A percentile compares a stretch with the other conserved stretches of the same genome.
These are phyloP conservation scores for Mercurialis annua DNA, from an alignment of 345 rosid genomes.

Conservation along the genomic window DNA sequence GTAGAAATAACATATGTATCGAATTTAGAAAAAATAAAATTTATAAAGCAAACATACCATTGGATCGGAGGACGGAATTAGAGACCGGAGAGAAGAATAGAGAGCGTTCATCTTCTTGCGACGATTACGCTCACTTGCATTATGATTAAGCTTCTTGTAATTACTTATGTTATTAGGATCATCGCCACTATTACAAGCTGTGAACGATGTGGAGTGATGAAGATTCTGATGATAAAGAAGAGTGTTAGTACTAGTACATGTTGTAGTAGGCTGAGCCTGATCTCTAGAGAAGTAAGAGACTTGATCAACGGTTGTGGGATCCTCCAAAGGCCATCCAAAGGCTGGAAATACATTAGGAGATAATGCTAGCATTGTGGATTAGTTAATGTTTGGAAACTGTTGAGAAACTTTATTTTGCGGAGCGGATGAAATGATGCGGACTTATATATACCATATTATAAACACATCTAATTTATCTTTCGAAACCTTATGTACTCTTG, in stretches of 20 bases:
- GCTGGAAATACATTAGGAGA: conserved; percentile 14
- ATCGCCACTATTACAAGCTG: background rate
- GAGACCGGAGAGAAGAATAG: conserved; percentile 56
- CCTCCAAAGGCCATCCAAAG: conserved; percentile 27
- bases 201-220: conserved; percentile 18
- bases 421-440: conserved; percentile 1
- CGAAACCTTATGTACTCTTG: no score
- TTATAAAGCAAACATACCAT: conserved; percentile 46
- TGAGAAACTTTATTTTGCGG: background rate
- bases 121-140: conserved; percentile 63
- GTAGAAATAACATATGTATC: no score
- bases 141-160: conserved; percentile 72
- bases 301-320: conserved; percentile 15
- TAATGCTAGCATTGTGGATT: conserved; percentile 12
- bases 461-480: no score
- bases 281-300: background rate
- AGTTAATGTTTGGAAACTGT: background rate
- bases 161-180: conserved; percentile 20
- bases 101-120: conserved; percentile 56
- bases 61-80: conserved; percentile 50
- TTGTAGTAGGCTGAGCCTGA: no score
- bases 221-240: background rate
- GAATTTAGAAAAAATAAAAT: no score
- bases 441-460: no score
- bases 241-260: no score